Conservation (phyloP, 768 basidiomycete genomes). For the Cystobasidium onofrii region DNA sequence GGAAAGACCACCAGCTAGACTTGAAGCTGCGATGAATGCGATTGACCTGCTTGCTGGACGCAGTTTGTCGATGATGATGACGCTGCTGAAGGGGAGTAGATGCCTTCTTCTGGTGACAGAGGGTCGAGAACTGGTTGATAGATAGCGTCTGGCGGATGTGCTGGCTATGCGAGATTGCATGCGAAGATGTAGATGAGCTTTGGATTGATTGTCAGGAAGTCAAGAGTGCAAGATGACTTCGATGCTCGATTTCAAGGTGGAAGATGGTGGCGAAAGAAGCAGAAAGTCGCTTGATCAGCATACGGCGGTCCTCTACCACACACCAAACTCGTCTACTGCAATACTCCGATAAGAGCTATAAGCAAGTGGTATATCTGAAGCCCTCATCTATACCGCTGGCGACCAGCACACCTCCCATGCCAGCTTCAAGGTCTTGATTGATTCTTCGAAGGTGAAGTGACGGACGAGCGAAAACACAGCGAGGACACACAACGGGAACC, state of each 20-base stretch:
- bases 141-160: not conserved
- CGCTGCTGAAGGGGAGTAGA: not conserved
- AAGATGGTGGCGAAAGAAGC: not conserved
- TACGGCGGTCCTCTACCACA: not conserved
- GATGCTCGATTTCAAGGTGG: not conserved
- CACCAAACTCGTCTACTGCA: not conserved
- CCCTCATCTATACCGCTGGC: too few species aligned
- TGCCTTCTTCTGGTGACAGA: not conserved
- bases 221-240: not conserved
- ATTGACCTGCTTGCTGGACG: slow-evolving; percentile 14
- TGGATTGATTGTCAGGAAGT: not conserved
- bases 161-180: not conserved
- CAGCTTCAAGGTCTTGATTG: not conserved
- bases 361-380: too few species aligned
- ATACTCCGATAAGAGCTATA: not conserved
- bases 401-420: not conserved
- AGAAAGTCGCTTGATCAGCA: not conserved
- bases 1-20: slow-evolving; percentile 28
- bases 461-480: not conserved
- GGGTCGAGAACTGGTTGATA: not conserved
- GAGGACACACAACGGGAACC: too few species aligned
- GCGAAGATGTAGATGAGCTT: not conserved
- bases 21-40: slow-evolving; percentile 13
- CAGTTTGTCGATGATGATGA: slow-evolving; percentile 24
- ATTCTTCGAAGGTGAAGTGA: not conserved